Evolutionary conservation across 352 stramenopile species (phyloP).

Genomic region (Globisporangium irregulare): DNA sequence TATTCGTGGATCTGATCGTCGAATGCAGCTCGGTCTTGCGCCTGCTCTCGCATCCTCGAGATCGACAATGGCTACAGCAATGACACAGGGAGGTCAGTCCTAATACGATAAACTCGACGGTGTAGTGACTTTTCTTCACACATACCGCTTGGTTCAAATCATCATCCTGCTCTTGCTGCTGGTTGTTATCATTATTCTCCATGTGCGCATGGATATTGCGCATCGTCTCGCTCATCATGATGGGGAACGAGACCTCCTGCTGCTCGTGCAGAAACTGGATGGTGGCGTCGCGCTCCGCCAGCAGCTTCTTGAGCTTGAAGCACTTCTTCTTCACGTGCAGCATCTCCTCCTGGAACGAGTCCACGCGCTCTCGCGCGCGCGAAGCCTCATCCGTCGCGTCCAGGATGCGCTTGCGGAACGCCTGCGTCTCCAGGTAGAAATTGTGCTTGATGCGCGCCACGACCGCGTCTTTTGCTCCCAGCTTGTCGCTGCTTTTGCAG

Average conservation of each 20-base stretch:
- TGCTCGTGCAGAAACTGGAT: constrained; percentile 52
- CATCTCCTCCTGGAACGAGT: constrained; percentile 42
- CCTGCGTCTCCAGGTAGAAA: constrained; percentile 54
- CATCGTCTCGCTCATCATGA: constrained; percentile 68
- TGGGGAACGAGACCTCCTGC: constrained; percentile 44
- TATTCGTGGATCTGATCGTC: constrained; percentile 71
- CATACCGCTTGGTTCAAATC: constrained; percentile 4
- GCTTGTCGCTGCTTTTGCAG: neutral
- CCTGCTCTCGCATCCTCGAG: constrained; percentile 35
- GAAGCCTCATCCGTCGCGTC: constrained; percentile 27
- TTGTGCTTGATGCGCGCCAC: constrained; percentile 55
- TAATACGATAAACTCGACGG: neutral
- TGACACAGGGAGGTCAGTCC: neutral
- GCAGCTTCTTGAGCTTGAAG: constrained; percentile 49
- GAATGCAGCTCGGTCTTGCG: constrained; percentile 19
- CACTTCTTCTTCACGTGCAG: constrained; percentile 48
- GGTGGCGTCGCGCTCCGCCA: constrained; percentile 55
- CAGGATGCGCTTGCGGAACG: constrained; percentile 36
- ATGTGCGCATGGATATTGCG: constrained; percentile 45
- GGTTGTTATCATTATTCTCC: constrained; percentile 14
- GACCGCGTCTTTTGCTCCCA: constrained; percentile 14
- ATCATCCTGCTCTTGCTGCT: constrained; percentile 20
- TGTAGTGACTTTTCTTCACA: neutral
- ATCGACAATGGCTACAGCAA: constrained; percentile 32
- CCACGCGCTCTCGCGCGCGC: constrained; percentile 25